Conservation (phyloP, 2,329 filamentous ascomycete species). For the Sarocladiaceae sp. region DNA sequence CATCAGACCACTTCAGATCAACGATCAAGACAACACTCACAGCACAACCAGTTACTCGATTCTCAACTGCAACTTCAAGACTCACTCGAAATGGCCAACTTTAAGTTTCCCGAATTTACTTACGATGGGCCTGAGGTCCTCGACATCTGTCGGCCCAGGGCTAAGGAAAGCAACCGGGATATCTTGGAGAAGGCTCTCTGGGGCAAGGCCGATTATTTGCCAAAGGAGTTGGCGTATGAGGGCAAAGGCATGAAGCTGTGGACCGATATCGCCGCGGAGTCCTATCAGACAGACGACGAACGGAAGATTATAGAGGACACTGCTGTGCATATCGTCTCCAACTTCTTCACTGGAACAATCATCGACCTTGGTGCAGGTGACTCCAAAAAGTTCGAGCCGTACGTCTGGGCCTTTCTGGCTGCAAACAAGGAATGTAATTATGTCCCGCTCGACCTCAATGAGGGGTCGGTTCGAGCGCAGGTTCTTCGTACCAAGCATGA, state of each 20-base stretch:
- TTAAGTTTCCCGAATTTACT: too few species aligned
- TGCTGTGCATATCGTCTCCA: constrained; percentile 8
- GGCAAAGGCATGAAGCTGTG: constrained; percentile 16
- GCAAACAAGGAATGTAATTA: constrained; percentile 16
- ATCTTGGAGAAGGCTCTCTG: too few species aligned
- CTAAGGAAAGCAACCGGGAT: too few species aligned
- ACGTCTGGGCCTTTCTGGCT: constrained; percentile 13
- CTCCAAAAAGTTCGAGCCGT: constrained; percentile 18
- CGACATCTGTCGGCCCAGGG: too few species aligned
- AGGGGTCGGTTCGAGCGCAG: constrained; percentile 10
- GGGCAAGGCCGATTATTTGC: too few species aligned
- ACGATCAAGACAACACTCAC: too few species aligned
- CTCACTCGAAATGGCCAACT: too few species aligned
- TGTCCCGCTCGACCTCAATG: constrained; percentile 16
- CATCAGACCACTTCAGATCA: too few species aligned
- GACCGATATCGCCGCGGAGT: constrained; percentile 14
- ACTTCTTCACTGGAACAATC: constrained; percentile 14
- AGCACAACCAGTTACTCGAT: too few species aligned
- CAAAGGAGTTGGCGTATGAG: constrained; percentile 21
- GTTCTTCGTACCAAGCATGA: constrained; percentile 12
- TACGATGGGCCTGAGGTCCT: too few species aligned
- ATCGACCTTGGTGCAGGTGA: constrained; percentile 18
- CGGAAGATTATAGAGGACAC: constrained; percentile 16
- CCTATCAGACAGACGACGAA: constrained; percentile 18
- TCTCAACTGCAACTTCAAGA: too few species aligned